Percentiles rank a stretch among this genome's conserved stretches.
Evolutionary conservation across 768 basidiomycete genomes (phyloP).

Genomic region (Hypholoma sublateritium): DNA sequence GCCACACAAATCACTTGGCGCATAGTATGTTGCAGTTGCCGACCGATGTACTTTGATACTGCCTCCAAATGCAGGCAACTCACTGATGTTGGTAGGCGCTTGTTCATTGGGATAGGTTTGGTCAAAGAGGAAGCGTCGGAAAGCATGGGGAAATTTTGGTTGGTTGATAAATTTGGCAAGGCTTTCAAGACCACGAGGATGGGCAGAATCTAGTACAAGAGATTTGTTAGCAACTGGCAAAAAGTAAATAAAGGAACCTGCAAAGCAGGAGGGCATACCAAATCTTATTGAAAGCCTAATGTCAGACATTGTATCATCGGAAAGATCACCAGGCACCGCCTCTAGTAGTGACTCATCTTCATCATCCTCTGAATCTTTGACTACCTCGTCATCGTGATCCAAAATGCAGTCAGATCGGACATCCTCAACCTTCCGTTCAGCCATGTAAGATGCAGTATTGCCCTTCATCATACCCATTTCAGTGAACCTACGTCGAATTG

Average conservation of each 20-base stretch:
- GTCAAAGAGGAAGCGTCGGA: slow-evolving; percentile 11
- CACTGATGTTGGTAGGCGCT: slow-evolving; percentile 23
- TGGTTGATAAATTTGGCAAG: neutral
- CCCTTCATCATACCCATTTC: neutral
- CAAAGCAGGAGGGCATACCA: neutral
- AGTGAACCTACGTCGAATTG: slow-evolving; percentile 26
- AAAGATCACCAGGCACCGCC: neutral
- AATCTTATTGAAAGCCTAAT: neutral
- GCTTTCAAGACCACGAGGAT: neutral
- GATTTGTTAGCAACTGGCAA: neutral
- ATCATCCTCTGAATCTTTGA: neutral
- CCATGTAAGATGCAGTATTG: neutral
- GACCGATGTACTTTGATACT: slow-evolving; percentile 22
- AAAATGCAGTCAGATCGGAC: neutral
- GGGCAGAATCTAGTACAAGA: neutral
- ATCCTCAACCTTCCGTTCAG: neutral
- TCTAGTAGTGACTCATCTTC: neutral
- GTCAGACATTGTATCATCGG: neutral
- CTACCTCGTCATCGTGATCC: neutral
- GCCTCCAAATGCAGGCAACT: slow-evolving; percentile 5
- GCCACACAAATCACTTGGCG: slow-evolving; percentile 30
- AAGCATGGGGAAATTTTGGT: neutral
- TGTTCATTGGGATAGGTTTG: slow-evolving; percentile 12
- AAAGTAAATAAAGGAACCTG: neutral
- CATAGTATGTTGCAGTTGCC: slow-evolving; percentile 25